These are phyloP conservation scores for Calycina herbarum DNA, from an alignment of 2,329 filamentous ascomycete species.

Conservation along the genomic window DNA sequence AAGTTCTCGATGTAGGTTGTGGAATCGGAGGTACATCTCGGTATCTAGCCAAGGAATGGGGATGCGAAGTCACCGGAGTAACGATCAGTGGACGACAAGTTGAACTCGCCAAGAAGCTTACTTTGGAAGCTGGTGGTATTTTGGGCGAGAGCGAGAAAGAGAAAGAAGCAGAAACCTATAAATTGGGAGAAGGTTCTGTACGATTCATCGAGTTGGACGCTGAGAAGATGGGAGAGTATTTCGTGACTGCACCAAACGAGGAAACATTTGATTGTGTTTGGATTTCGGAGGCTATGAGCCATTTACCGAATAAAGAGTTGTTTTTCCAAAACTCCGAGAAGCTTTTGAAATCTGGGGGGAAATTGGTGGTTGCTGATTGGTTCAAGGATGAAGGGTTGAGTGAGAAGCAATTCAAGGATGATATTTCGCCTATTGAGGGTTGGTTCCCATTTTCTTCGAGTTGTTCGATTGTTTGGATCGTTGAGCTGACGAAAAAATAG, in stretches of 20 bases:
- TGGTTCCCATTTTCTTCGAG: slow-evolving; percentile 1
- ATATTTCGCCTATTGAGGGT: slow-evolving; percentile 62
- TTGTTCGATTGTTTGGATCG: not conserved
- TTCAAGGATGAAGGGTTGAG: slow-evolving; percentile 54
- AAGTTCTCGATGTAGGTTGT: slow-evolving; percentile 61
- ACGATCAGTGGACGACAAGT: slow-evolving; percentile 61
- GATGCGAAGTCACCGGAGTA: slow-evolving; percentile 56
- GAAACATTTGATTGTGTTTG: slow-evolving; percentile 56
- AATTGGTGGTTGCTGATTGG: slow-evolving; percentile 61
- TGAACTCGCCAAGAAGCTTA: slow-evolving; percentile 55
- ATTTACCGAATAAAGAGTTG: slow-evolving; percentile 58
- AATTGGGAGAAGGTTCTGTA: slow-evolving; percentile 48
- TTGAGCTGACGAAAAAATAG: slow-evolving; percentile 35
- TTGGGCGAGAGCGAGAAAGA: slow-evolving; percentile 10
- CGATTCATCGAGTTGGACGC: slow-evolving; percentile 60
- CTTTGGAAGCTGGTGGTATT: slow-evolving; percentile 38
- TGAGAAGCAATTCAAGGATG: slow-evolving; percentile 46
- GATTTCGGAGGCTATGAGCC: slow-evolving; percentile 62
- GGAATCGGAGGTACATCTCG: slow-evolving; percentile 60
- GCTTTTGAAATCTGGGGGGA: slow-evolving; percentile 50
- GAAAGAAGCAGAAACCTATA: slow-evolving; percentile 25
- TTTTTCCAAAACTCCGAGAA: slow-evolving; percentile 55
- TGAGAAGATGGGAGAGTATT: slow-evolving; percentile 58
- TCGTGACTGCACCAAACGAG: slow-evolving; percentile 38
- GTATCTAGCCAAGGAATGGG: slow-evolving; percentile 52